phyloP scores from a whole-genome alignment of 176 grass and related monocot genomes.

The Guadua angustifolia region DNA sequence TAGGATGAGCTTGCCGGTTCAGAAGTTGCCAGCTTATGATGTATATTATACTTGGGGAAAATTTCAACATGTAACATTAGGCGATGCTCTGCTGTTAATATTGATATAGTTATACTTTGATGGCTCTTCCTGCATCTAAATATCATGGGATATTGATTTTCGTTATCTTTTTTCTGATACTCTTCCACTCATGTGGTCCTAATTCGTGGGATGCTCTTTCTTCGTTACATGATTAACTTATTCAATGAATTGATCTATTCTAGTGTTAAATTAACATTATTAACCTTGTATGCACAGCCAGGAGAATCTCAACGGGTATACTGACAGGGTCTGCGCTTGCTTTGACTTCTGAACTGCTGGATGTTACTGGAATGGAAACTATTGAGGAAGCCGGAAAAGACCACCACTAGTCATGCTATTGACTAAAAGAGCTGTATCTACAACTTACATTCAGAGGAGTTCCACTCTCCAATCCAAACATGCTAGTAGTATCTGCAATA shows the following conservation, averaged over 20 bases:
- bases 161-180: background rate
- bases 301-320: constrained; percentile 43
- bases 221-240: background rate
- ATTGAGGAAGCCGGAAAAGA: constrained; percentile 39
- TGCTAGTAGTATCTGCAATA: background rate
- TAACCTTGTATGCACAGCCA: constrained; percentile 37
- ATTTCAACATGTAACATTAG: constrained; percentile 16
- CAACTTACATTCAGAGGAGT: background rate
- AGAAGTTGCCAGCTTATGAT: constrained; percentile 20
- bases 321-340: constrained; percentile 51
- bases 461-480: background rate
- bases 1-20: background rate
- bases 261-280: constrained; percentile 22
- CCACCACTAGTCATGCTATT: constrained; percentile 24
- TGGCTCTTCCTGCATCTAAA: background rate
- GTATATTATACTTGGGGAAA: background rate
- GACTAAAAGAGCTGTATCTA: constrained; percentile 26
- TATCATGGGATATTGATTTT: background rate
- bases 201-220: background rate
- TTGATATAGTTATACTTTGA: constrained; percentile 12
- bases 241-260: constrained; percentile 1
- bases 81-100: too few relatives aligned
- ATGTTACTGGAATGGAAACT: constrained; percentile 54
- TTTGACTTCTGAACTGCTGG: constrained; percentile 53
- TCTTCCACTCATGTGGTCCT: constrained; percentile 1